Percentiles rank a stretch among this genome's conserved stretches.
Conservation (phyloP, 2,329 filamentous ascomycete species). For the Teratosphaeria pseudoeucalypti region DNA sequence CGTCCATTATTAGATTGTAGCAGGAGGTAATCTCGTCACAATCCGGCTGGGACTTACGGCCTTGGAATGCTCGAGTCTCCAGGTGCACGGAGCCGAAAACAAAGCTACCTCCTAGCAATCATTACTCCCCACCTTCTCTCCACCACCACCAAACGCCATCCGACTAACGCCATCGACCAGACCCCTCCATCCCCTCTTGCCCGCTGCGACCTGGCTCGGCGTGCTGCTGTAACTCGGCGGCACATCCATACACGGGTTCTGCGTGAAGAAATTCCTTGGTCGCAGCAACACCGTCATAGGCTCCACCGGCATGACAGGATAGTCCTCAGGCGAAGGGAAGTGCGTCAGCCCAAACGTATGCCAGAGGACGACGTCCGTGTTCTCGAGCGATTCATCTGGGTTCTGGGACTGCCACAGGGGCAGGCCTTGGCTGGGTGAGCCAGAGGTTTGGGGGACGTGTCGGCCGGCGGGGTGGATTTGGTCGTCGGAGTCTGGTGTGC, state of each 20-base stretch:
- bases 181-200: slow-evolving; percentile 26
- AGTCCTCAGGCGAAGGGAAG: slow-evolving; percentile 83
- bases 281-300: slow-evolving; percentile 71
- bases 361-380: slow-evolving; percentile 84
- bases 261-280: slow-evolving; percentile 71
- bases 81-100: not conserved
- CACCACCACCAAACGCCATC: slow-evolving; percentile 36
- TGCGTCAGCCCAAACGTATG: slow-evolving; percentile 88
- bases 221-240: slow-evolving; percentile 64
- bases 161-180: slow-evolving; percentile 43
- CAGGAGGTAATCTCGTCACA: no score
- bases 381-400: slow-evolving; percentile 57
- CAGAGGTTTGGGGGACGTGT: slow-evolving; percentile 79
- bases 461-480: slow-evolving; percentile 78
- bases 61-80: not conserved
- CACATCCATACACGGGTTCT: slow-evolving; percentile 72
- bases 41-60: not conserved
- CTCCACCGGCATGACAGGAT: slow-evolving; percentile 51
- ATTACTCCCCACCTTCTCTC: slow-evolving; percentile 24
- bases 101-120: slow-evolving; percentile 1
- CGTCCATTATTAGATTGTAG: no score
- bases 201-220: slow-evolving; percentile 52
- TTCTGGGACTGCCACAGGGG: slow-evolving; percentile 66
- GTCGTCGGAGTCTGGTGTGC: slow-evolving; percentile 56
- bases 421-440: slow-evolving; percentile 62